Evolutionary conservation across 768 basidiomycete genomes (phyloP), one percentile per base, ranked within the genome.

Genomic region (Russula virescens): DNA sequence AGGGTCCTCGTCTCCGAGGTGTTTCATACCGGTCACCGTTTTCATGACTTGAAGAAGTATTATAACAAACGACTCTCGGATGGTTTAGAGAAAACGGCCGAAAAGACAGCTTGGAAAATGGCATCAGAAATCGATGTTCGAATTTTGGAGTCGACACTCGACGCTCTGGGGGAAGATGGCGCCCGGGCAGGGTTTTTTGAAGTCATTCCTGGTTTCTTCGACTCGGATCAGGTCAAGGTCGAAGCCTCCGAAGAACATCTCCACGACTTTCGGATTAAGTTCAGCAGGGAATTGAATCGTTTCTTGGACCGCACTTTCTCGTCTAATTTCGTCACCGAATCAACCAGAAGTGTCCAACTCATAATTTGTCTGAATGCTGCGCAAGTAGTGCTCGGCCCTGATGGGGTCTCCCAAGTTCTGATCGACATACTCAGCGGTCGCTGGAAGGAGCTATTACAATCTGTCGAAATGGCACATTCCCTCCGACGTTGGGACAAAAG

Each of bases 231-330:
- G 4, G 49, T 51, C 1, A 0, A 8, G 4, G 49, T 51, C 1
- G 0, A 40, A 0, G 13, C 0, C 9, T 19, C 14, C 13, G 0
- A 35, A 16, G 10, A 2, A 5, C 0, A 13, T 10, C 48, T 49
- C 2, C 5, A 6, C 3, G 19, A 6, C 2, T 11, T 40, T 26
- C 16, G 8, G 25, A 8, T 0, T 2, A 48, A n/a, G 38, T 48
- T 58, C 19, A 3, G 2, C 8, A 13, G 21, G 0, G 28, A n/a
- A 0, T 16, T 55, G 5, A 2, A 7, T 2, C 10, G 47, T 5
- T 49, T 61, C 2, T 23, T 61, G 26, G 28, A 49, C 47, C 54
- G 28, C 19, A 55, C 46, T 3, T 25, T 55, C 38, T 40, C 21
- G 7, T 28, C 48, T 2, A 19, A 19, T 25, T 28, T 34, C 5